Evolutionary conservation across 768 basidiomycete genomes (phyloP), one percentile per base, ranked within the genome.

Genomic region (Lactarius evosmus): DNA sequence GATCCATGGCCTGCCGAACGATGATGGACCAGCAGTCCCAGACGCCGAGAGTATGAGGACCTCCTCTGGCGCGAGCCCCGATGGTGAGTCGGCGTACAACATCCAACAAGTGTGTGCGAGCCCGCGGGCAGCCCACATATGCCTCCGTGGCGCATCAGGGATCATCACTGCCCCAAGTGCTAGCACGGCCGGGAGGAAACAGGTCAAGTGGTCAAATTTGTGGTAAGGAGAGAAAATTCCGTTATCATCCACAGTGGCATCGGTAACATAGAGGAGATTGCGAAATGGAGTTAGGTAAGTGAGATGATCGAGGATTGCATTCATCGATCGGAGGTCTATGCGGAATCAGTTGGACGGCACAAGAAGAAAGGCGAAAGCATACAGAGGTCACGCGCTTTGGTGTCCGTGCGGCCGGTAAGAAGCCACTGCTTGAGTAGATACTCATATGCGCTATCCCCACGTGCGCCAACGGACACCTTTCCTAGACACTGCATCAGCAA

Each of bases 391-490:
- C 86, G 75, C 55, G 83, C 85, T 33, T 75, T 76, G 70, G 78
- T 81, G 69, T 91, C 87, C 7, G 83, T 83, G 69, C 80, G 80
- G 27, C 80, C 84, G 7, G 87, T 87, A 44, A 91, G 78, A 7
- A 92, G 76, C 74, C 85, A 89, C 60, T 86, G 83, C 69, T 92
- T 92, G 60, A 92, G 80, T 51, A 88, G 79, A 70, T 91, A 92
- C 72, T 92, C 89, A 64, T 91, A 88, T 12, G 83, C 83, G 69
- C 89, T 91, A 68, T 92, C 89, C 9, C 87, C 85, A 61, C 79
- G 79, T 4, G 82, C 83, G 32, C 88, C 89, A 11, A 89, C 84
- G 1, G 87, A 85, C 12, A 87, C 52, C 25, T 53, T 38, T 19
- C 56, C 70, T 72, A 56, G 22, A 22, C 34, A 61, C 63, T 70